Conservation (phyloP, 495 filamentous ascomycete genomes). For the Penicillium odoratum region DNA sequence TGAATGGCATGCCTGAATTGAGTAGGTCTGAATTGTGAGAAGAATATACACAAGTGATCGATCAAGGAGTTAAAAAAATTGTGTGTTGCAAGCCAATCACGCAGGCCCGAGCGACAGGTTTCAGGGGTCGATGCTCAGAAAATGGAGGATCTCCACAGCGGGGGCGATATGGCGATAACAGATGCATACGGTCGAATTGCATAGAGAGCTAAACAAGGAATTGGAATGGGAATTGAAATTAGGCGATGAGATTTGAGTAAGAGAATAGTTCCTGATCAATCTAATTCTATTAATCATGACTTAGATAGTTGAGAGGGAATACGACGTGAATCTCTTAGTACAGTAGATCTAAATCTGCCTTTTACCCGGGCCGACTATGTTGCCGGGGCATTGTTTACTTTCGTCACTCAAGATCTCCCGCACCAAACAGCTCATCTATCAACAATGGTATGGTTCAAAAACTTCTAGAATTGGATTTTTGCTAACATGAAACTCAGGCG, state of each 20-base stretch:
- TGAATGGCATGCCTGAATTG: slow-evolving; percentile 18
- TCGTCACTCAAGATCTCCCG: slow-evolving; percentile 2
- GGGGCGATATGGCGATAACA: slow-evolving; percentile 31
- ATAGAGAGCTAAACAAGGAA: not conserved
- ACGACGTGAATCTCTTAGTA: too few species aligned
- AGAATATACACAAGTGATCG: not conserved
- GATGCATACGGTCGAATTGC: not conserved
- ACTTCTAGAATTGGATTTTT: not conserved
- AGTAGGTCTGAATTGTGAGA: slow-evolving; percentile 5
- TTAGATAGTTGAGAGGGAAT: too few species aligned
- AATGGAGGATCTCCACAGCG: slow-evolving; percentile 37
- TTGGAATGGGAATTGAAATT: too few species aligned
- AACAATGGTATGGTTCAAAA: slow-evolving; percentile 27
- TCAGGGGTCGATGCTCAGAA: slow-evolving; percentile 18
- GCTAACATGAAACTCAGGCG: slow-evolving; percentile 26
- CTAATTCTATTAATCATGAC: not conserved
- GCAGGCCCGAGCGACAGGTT: slow-evolving; percentile 1
- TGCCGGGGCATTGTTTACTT: slow-evolving; percentile 29
- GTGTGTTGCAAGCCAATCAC: slow-evolving; percentile 1
- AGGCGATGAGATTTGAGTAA: too few species aligned
- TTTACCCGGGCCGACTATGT: slow-evolving; percentile 32
- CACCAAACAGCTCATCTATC: not conserved
- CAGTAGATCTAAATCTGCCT: slow-evolving; percentile 20
- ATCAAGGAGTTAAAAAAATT: not conserved
- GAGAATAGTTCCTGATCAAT: not conserved